A percentile compares a stretch with the other conserved stretches of the same genome.
These are phyloP conservation scores for Bipolaris victoriae DNA, from an alignment of 2,329 filamentous ascomycete genomes.

Conservation along the genomic window DNA sequence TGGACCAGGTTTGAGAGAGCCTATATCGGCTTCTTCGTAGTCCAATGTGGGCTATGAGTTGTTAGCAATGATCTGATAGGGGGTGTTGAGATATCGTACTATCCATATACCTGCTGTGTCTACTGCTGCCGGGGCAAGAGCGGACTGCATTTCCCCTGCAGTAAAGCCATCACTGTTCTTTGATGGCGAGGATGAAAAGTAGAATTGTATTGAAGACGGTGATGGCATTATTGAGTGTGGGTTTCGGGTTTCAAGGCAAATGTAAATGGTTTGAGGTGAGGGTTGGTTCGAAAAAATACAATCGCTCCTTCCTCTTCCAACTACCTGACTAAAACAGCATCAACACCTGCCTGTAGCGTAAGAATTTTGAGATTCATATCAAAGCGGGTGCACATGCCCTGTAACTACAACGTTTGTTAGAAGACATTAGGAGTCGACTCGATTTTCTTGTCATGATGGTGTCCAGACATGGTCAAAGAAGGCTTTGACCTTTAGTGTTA, in stretches of 20 bases:
- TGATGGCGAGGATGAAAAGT: constrained; percentile 43
- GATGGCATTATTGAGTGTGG: constrained; percentile 39
- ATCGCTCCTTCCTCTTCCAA: not conserved
- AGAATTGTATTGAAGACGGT: constrained; percentile 53
- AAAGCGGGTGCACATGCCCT: not conserved
- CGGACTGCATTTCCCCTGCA: constrained; percentile 52
- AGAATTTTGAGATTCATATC: too few species aligned
- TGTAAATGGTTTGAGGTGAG: constrained; percentile 3
- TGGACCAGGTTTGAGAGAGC: constrained; percentile 57
- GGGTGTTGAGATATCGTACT: constrained; percentile 4
- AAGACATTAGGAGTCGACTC: not conserved
- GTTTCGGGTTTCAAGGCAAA: not conserved
- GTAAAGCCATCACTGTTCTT: constrained; percentile 61
- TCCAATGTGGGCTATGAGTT: constrained; percentile 52
- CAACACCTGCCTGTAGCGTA: not conserved
- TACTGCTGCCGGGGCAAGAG: constrained; percentile 42
- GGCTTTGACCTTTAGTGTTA: not conserved
- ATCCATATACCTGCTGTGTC: constrained; percentile 32
- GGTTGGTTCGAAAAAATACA: not conserved
- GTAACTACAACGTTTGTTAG: not conserved
- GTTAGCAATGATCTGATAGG: constrained; percentile 7
- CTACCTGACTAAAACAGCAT: not conserved
- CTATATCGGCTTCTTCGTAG: constrained; percentile 58
- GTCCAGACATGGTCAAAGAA: too few species aligned
- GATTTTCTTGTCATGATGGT: not conserved